Base-by-base conservation (phyloP, 345 rosid genomes). In the Eucalyptus lansdowneana region DNA sequence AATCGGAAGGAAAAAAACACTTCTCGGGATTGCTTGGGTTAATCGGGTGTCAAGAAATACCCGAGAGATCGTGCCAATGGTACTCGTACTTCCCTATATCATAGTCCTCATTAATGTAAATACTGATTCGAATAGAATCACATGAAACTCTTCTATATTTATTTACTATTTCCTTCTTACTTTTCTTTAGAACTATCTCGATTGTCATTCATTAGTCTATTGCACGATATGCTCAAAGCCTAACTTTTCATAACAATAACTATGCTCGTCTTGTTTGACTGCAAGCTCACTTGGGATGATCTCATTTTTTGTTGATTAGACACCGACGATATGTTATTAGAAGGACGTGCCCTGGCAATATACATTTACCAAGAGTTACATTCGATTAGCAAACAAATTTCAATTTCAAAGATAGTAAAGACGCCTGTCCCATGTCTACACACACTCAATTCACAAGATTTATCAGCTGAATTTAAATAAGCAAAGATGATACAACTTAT, bases 41-140 rank as follows among this genome's bases (percentile, higher is more conserved):
- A 19, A 37, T 72, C 7, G 40, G 4, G 45, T 72, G 45, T 72
- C 22, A 34, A 11, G 45, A 72, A 72, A 37, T 34, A 72, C 8
- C 7, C 0, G 8, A 19, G 8, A 69, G 42, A 15, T 69, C 0
- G 24, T 34, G 45, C 2, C 14, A 37, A 9, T 10, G 24, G 14
- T 72, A 19, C 44, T 72, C 0, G 14, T 37, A 72, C 22, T 72
- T 72, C 83, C 27, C 27, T 72, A 37, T 22, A 19, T 19, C 27
- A 37, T 6, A 72, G 24, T 69, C 11, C 44, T 34, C 11, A 6
- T 69, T 40, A 40, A 34, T 34, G 25, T 17, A 69, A 17, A 22
- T 69, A 17, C 0, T 17, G 14, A 37, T 72, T 37, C 5, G 0
- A 37, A 72, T 22, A 6, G 14, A 19, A 37, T 37, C 14, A 5